A percentile compares a stretch with the other conserved stretches of the same genome.
phyloP scores from a whole-genome alignment of 495 filamentous ascomycete species.

The Jackrogersella multiformis region DNA sequence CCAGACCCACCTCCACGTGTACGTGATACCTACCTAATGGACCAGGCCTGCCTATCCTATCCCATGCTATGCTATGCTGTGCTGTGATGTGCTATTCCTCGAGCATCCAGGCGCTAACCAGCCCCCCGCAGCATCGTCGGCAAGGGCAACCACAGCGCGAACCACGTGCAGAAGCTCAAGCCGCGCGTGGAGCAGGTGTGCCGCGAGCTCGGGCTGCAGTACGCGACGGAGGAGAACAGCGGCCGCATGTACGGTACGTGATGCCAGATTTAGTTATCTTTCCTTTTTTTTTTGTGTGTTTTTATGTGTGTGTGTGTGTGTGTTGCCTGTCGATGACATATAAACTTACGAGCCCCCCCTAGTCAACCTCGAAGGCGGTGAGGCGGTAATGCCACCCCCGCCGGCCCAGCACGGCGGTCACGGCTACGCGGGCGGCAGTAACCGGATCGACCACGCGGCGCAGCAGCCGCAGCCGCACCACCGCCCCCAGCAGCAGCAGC shows the following conservation, averaged over 20 bases:
- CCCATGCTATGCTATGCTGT: no score
- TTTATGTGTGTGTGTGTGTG: no score
- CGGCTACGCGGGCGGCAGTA: constrained; percentile 18
- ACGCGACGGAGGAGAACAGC: constrained; percentile 83
- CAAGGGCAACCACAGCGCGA: constrained; percentile 85
- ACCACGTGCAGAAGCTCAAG: constrained; percentile 88
- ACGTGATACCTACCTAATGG: no score
- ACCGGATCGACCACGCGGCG: constrained; percentile 44
- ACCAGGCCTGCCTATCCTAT: no score
- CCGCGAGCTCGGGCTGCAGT: constrained; percentile 80
- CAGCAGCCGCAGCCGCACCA: constrained; percentile 46
- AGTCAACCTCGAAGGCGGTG: constrained; percentile 52
- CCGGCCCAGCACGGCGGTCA: constrained; percentile 39
- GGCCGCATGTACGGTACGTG: constrained; percentile 73
- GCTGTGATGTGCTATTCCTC: no score
- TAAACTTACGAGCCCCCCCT: neutral
- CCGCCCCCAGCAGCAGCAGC: constrained; percentile 50
- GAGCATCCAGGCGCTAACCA: constrained; percentile 47
- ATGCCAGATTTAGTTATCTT: constrained; percentile 58
- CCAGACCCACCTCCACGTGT: constrained; percentile 71
- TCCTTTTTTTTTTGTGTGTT: no score
- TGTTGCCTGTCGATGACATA: neutral
- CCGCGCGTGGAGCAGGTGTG: constrained; percentile 89
- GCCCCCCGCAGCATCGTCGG: constrained; percentile 74
- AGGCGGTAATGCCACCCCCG: constrained; percentile 57